These are phyloP conservation scores for Xylariaceae sp. DNA, from an alignment of 2,329 filamentous ascomycete genomes.

Conservation along the genomic window DNA sequence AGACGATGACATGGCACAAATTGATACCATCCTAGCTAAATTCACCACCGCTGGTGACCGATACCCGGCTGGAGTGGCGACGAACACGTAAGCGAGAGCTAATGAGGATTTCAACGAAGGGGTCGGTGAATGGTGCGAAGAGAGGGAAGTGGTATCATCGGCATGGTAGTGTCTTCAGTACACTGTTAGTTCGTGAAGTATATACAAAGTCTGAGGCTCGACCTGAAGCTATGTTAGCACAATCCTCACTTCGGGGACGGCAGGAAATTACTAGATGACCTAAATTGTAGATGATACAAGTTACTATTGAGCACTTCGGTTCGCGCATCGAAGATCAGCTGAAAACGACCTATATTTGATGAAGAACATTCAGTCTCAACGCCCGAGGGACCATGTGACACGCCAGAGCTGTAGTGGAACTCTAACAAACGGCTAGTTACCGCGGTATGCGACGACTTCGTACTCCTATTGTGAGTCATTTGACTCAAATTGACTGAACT, in stretches of 20 bases:
- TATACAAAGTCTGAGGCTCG: not conserved
- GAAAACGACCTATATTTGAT: too few relatives aligned
- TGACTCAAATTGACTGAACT: not conserved
- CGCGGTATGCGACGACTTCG: not conserved
- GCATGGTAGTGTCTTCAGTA: not conserved
- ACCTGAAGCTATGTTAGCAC: not conserved
- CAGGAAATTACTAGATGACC: too few relatives aligned
- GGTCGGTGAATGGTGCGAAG: not conserved
- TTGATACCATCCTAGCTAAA: conserved; percentile 45
- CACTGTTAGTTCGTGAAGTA: not conserved
- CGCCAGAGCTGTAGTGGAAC: too few relatives aligned
- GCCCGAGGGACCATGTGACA: too few relatives aligned
- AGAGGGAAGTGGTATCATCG: not conserved
- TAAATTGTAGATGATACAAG: too few relatives aligned
- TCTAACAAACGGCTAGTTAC: too few relatives aligned
- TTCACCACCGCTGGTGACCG: conserved; percentile 47
- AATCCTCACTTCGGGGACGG: too few relatives aligned
- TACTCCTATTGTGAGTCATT: not conserved
- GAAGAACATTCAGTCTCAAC: too few relatives aligned
- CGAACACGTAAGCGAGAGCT: conserved; percentile 33
- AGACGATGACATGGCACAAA: conserved; percentile 46
- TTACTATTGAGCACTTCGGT: too few relatives aligned
- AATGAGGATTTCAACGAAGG: too few relatives aligned
- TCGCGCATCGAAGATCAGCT: too few relatives aligned
- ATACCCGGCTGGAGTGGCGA: conserved; percentile 38